Evolutionary conservation across 2,329 filamentous ascomycete genomes (phyloP), one percentile per base, ranked within the genome.

Genomic region (Fusarium nanum): DNA sequence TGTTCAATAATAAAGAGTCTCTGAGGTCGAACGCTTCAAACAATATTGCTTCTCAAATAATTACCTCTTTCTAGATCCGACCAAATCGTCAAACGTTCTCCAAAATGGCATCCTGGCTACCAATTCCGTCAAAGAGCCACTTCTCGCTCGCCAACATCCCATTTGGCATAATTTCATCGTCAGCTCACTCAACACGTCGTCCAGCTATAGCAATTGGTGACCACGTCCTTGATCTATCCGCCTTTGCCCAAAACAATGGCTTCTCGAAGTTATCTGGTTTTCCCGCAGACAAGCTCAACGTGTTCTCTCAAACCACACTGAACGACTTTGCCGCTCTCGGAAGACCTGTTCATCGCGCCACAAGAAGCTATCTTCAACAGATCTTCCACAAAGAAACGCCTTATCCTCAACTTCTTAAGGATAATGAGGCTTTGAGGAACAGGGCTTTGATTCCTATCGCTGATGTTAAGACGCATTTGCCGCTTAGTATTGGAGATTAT

Each of bases 401-500:
- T 22, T 64, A 76, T 28, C 72, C 79, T 0, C 70, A 75, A 2
- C 42, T 82, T 3, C 76, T 83, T 12, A 76, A 75, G 34, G 73
- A 81, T 48, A 81, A 83, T 23, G 73, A 75, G 5, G 13, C 49
- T 3, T 71, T 83, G 22, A 72, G 70, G 40, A 60, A 75, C 20
- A 46, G 73, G 18, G 80, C 76, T 1, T 58, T 81, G 23, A 16
- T 82, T 30, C 72, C 76, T 6, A 54, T 78, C 2, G 47, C 73
- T 27, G 84, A 86, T 14, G 86, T 91, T 22, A 85, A 83, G 64
- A 90, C 86, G 72, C 92, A 94, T 73, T 75, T 95, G 5, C 93
- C 93, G 3, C 88, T 96, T 84, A 84, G 86, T 50, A 93, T 95
- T 73, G 91, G 92, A 46, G 93, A 95, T 77, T 95, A 95, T 77